Base-by-base conservation (phyloP, 2,329 filamentous ascomycete species). In the Phaeomoniella chlamydospora region DNA sequence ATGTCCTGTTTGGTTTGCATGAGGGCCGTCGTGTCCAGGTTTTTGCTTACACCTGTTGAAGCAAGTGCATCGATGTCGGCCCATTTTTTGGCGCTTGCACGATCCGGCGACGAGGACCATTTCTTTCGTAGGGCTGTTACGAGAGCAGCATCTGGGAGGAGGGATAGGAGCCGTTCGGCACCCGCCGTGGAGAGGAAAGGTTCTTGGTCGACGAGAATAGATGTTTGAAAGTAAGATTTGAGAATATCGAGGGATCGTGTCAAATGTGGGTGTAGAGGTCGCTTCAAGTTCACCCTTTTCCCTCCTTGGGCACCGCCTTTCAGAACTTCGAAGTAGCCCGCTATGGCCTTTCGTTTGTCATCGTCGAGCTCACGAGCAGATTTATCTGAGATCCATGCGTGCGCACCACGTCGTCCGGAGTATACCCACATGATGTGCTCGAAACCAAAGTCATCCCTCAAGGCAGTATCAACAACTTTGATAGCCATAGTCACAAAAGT, bases 391-490 rank as follows among this genome's bases (percentile, higher is more conserved):
- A 98, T 82, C 90, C 90, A 98, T 4, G 90, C 90, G 75, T 98
- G 90, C 18, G 83, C 87, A 63, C 90, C 90, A 70, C 90, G 76
- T 58, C 90, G 80, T 47, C 90, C 90, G 0, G 90, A 98, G 59
- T 98, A 98, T 4, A 98, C 87, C 90, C 90, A 98, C 57, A 98
- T 70, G 51, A 98, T 88, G 58, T 98, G 88, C 53, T 82, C 77
- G 60, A 94, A 98, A 32, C 87, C 90, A 61, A 98, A 94, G 57
- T 98, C 90, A 14, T 96, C 85, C 36, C 86, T 72, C 47, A 98
- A 59, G 1, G 87, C 86, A 10, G 74, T 69, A 55, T 96, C 88
- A 10, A 96, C 69, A 12, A 94, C 85, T 54, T 92, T 90, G 55
- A 98, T 88, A 5, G 90, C 83, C 86, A 98, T 96, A 15, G 84